Conservation (phyloP, 1,139 yeast genomes). For the Geotrichum europaeum region DNA sequence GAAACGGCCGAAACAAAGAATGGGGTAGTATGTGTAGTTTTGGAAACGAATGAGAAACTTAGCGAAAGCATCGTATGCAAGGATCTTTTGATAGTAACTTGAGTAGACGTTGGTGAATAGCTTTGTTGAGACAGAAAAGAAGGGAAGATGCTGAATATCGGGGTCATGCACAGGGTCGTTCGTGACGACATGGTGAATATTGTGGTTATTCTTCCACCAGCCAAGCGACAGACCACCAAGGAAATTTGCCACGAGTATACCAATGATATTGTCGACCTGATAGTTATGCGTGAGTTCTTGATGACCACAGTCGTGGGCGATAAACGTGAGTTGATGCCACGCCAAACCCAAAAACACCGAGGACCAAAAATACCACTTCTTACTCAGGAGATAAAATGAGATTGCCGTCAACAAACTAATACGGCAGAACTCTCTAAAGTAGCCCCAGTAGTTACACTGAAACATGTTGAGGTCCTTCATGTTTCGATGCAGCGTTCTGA, state of each 20-base stretch:
- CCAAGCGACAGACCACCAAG: slow-evolving; percentile 85
- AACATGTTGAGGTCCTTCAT: slow-evolving; percentile 57
- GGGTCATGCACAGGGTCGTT: slow-evolving; percentile 93
- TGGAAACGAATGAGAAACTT: slow-evolving; percentile 55
- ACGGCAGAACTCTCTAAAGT: slow-evolving; percentile 59
- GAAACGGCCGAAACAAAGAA: slow-evolving; percentile 77
- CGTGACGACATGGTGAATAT: slow-evolving; percentile 81
- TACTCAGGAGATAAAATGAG: slow-evolving; percentile 44
- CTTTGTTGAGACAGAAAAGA: slow-evolving; percentile 76
- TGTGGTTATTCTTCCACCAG: slow-evolving; percentile 94
- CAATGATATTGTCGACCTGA: slow-evolving; percentile 69
- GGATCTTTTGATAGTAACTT: slow-evolving; percentile 64
- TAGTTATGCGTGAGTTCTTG: slow-evolving; percentile 75
- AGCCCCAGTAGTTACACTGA: slow-evolving; percentile 66
- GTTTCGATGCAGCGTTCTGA: slow-evolving; percentile 53
- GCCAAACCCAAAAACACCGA: slow-evolving; percentile 67
- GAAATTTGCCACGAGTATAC: slow-evolving; percentile 68
- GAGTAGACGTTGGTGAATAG: slow-evolving; percentile 65
- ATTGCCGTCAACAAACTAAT: slow-evolving; percentile 49
- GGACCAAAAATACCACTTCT: slow-evolving; percentile 44
- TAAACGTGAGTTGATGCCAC: slow-evolving; percentile 87
- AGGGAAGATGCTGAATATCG: slow-evolving; percentile 87
- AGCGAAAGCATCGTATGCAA: slow-evolving; percentile 66
- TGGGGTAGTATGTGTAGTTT: slow-evolving; percentile 67
- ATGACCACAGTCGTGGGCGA: slow-evolving; percentile 90